phyloP scores from a whole-genome alignment of 495 filamentous ascomycete species.

The Aspergillus incahuasiensis region DNA sequence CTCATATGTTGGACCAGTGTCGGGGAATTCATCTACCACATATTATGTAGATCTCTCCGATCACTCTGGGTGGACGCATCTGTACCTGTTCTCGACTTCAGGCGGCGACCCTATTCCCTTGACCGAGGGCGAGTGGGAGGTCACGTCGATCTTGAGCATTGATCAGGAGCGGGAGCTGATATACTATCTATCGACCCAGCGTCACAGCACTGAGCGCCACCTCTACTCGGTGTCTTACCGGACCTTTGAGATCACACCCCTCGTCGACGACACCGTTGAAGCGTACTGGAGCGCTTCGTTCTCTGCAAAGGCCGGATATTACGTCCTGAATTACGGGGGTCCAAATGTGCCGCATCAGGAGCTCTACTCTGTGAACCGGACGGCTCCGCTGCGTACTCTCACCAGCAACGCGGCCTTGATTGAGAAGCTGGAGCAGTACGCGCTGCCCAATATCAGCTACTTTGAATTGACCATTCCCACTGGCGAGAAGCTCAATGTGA shows the following conservation, averaged over 20 bases:
- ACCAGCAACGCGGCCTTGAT: conserved; percentile 14
- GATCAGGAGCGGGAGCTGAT: conserved; percentile 13
- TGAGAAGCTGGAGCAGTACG: conserved; percentile 10
- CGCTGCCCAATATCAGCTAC: conserved; percentile 16
- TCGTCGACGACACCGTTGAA: conserved; percentile 16
- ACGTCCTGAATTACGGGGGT: conserved; percentile 14
- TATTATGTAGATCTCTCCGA: conserved; percentile 22
- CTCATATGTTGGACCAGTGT: conserved; percentile 10
- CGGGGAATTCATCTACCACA: not conserved
- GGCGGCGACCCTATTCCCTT: conserved; percentile 14
- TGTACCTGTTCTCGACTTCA: conserved; percentile 15
- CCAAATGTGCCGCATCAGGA: conserved; percentile 21
- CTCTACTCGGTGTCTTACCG: conserved; percentile 18
- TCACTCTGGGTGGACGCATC: conserved; percentile 17
- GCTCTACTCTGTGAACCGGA: conserved; percentile 14
- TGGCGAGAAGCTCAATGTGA: conserved; percentile 18
- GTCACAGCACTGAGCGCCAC: conserved; percentile 19
- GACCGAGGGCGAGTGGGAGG: conserved; percentile 18
- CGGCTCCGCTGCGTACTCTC: conserved; percentile 14
- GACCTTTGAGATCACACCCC: conserved; percentile 13
- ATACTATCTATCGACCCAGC: conserved; percentile 20
- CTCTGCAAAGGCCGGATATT: conserved; percentile 14
- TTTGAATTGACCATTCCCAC: conserved; percentile 15
- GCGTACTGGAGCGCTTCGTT: conserved; percentile 20
- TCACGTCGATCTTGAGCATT: conserved; percentile 14